Evolutionary conservation across 2,329 filamentous ascomycete genomes (phyloP).

Genomic region (Sporothrix inflata): DNA sequence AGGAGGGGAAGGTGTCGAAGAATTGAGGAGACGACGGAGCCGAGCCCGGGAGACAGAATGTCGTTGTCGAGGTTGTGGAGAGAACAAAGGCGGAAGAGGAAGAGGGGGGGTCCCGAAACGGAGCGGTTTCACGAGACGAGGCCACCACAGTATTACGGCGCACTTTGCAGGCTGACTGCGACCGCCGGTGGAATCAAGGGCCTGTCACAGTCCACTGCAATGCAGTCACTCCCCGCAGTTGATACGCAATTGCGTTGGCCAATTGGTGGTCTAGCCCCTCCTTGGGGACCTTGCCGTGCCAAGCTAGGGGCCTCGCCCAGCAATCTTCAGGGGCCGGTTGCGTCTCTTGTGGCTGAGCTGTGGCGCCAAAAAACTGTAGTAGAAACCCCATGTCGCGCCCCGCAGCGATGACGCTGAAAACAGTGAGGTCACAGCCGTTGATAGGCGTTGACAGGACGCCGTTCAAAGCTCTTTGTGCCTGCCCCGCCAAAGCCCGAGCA

Average conservation of each 20-base stretch:
- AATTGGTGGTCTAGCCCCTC: slow-evolving; percentile 13
- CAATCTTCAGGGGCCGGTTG: background rate
- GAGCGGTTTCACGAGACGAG: slow-evolving; percentile 9
- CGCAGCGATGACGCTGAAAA: background rate
- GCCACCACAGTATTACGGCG: background rate
- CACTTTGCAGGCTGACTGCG: background rate
- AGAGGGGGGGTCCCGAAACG: background rate
- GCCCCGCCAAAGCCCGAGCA: slow-evolving; percentile 18
- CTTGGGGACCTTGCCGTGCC: slow-evolving; percentile 5
- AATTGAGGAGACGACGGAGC: background rate
- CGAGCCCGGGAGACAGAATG: background rate
- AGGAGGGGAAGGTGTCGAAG: background rate
- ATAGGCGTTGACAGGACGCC: background rate
- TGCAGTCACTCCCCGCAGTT: background rate
- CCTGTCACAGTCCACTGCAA: background rate
- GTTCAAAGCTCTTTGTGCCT: background rate
- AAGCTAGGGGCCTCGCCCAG: background rate
- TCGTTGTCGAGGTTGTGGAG: background rate
- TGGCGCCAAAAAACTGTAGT: slow-evolving; percentile 21
- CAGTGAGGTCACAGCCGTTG: slow-evolving; percentile 5
- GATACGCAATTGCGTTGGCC: slow-evolving; percentile 10
- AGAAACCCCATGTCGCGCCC: background rate
- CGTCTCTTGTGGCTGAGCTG: slow-evolving; percentile 24
- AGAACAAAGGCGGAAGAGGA: slow-evolving; percentile 2
- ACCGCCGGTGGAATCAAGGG: background rate